Evolutionary conservation across 1,284 basidiomycete genomes (phyloP), one percentile per base, ranked within the genome.

Genomic region (Rhodotorula sp.): DNA sequence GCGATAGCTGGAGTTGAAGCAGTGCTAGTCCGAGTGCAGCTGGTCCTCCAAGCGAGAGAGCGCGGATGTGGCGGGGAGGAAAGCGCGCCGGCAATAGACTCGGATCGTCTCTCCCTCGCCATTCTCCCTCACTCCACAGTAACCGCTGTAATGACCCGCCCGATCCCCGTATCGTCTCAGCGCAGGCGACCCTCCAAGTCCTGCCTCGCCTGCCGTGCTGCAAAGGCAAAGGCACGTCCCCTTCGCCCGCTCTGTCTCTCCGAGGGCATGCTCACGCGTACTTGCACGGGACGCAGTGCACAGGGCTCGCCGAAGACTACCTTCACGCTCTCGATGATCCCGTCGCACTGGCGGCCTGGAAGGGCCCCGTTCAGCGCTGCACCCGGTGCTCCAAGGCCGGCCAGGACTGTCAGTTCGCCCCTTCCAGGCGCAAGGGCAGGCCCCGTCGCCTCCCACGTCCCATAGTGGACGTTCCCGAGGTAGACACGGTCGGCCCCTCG

Each of bases 101-200:
- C 25, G 34, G 6, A 19, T 36, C 36, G 2, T 22, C 37, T 12
- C 12, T 6, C 21, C 25, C 10, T 7, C 9, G 22, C 34, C 39
- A 39, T 27, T 37, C 36, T 32, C 34, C 34, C 29, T 13, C 37
- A 2, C 37, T 27, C 37, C 25, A 25, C 27, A 4, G 36, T 37
- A 25, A 2, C 7, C 9, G 22, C 37, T 10, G 19, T 7, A 1
- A 70, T 70, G 69, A 70, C 69, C 1, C 69, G 64, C n/a, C 69
- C 69, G 22, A 70, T 70, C 22, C 64, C 69, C 22, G 50, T 70
- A 6, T 39, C 54, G 10, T 50, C 32, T 0, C 51, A 63, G 37
- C 69, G 69, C 60, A 58, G 63, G 29, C 64, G 69, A 36, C 64
- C 60, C 6, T 63, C 60, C 27, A 70, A 70, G 44, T 66, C 64